phyloP scores from a whole-genome alignment of 345 rosid genomes.

The Rhizophora mangle region DNA sequence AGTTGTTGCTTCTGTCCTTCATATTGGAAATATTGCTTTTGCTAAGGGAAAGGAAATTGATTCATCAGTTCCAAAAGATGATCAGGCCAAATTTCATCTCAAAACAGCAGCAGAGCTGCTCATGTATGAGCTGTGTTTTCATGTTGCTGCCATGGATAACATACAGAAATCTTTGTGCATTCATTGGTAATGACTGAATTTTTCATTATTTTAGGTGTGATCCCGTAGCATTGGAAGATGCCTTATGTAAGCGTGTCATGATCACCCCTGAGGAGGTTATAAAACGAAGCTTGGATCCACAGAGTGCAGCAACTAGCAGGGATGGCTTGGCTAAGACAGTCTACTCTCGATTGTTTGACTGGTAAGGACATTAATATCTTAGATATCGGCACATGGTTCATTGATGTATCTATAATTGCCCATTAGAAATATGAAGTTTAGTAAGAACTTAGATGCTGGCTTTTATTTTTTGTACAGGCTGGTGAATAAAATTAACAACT shows the following conservation, averaged over 20 bases:
- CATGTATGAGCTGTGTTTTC: constrained; percentile 43
- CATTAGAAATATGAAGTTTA: constrained; percentile 5
- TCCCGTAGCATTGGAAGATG: constrained; percentile 72
- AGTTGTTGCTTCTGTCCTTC: constrained; percentile 89
- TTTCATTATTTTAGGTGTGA: constrained; percentile 61
- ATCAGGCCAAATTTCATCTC: constrained; percentile 72
- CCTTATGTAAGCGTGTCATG: constrained; percentile 93
- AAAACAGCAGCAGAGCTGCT: constrained; percentile 78
- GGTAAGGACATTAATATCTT: constrained; percentile 39
- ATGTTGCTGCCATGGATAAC: constrained; percentile 1
- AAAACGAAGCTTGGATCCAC: constrained; percentile 87
- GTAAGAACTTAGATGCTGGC: neutral
- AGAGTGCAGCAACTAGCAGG: constrained; percentile 74
- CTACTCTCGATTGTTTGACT: constrained; percentile 85
- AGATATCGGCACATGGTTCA: neutral
- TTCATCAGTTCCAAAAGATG: constrained; percentile 84
- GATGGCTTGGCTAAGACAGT: constrained; percentile 93
- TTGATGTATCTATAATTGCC: neutral
- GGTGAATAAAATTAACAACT: constrained; percentile 75
- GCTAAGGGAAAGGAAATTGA: constrained; percentile 79
- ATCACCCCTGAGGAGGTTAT: constrained; percentile 96
- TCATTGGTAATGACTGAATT: neutral
- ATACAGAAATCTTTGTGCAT: constrained; percentile 4
- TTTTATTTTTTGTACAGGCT: constrained; percentile 52
- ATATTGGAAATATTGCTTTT: constrained; percentile 79